Base-by-base conservation (phyloP, 306 rosid species). In the Alnus glutinosa region DNA sequence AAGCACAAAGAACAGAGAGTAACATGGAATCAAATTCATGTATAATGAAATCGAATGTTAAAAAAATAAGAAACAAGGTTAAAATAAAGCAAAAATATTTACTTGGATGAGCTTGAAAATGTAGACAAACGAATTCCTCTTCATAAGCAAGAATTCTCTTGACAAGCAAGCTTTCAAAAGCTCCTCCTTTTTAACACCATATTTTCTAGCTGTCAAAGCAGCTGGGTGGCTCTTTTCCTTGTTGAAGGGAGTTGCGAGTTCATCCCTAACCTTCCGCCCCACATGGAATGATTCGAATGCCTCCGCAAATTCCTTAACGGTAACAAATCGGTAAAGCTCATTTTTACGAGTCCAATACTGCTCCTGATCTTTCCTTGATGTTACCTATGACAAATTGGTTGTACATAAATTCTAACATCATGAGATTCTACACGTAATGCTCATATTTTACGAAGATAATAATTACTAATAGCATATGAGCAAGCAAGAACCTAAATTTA, bases 341-440 rank as follows among this genome's bases (percentile, higher is more conserved):
- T 77, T 79, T 51, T 70, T 78, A 30, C 77, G 16, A 42, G 74
- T 75, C 90, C 90, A 84, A 28, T 85, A 88, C 58, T 88, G 89
- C 58, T 78, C 82, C 52, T 88, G 91, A 75, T 88, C 91, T 78
- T 88, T 85, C 70, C 72, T 75, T 32, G 91, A 88, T 32, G 91
- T 88, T 69, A 87, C 86, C 90, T 87, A 72, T 30, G 32, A 10
- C 28, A 72, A 66, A 15, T 15, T n/a, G 46, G 76, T 46, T 66
- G 46, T 16, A 34, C 37, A 34, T 34, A 2, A 34, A n/a, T 61
- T n/a, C 59, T 28, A 7, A 5, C 11, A 28, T 57, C 11, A 28
- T 57, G 64, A 58, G 64, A 58, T 23, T 58, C 36, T 19, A 47
- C 37, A 1, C 37, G 0, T 23, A 23, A 23, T 23, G 28, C 28